These are phyloP conservation scores for Ballota nigra DNA, from an alignment of 257 asterid genomes.

Conservation along the genomic window DNA sequence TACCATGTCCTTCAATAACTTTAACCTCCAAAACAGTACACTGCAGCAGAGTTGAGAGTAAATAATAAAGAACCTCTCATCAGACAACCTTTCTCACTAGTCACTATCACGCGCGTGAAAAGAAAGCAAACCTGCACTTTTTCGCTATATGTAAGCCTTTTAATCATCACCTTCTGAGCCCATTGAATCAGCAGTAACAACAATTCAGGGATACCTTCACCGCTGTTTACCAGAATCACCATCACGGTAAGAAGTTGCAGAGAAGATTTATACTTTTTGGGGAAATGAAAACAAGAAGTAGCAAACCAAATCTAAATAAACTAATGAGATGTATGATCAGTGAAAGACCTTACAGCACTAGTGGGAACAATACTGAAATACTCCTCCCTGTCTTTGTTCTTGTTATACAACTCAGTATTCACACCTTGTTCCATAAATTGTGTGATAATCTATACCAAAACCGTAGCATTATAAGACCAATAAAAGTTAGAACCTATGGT, in stretches of 20 bases:
- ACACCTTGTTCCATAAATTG: conserved; percentile 94
- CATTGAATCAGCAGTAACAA: conserved; percentile 77
- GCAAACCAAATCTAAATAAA: conserved; percentile 14
- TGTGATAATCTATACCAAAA: conserved; percentile 52
- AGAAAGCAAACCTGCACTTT: conserved; percentile 72
- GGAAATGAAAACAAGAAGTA: not conserved
- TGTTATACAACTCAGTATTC: conserved; percentile 84
- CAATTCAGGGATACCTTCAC: conserved; percentile 94
- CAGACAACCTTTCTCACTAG: conserved; percentile 6
- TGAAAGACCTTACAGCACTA: conserved; percentile 83
- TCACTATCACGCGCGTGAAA: conserved; percentile 6
- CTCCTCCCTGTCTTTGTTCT: conserved; percentile 89
- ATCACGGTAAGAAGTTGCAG: conserved; percentile 15
- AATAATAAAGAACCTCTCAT: conserved; percentile 17
- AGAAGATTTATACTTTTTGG: not conserved
- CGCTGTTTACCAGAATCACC: conserved; percentile 47
- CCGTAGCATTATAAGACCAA: conserved; percentile 21
- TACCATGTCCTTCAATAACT: conserved; percentile 97
- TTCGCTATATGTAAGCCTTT: conserved; percentile 78
- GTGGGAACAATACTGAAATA: conserved; percentile 89
- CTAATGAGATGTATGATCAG: conserved; percentile 16
- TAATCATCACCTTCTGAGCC: conserved; percentile 84
- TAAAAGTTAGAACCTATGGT: conserved; percentile 10
- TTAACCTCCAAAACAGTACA: conserved; percentile 99
- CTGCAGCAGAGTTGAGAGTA: conserved; percentile 44